Base-by-base conservation (phyloP, 306 rosid species). In the Pachyrhizus erosus region DNA sequence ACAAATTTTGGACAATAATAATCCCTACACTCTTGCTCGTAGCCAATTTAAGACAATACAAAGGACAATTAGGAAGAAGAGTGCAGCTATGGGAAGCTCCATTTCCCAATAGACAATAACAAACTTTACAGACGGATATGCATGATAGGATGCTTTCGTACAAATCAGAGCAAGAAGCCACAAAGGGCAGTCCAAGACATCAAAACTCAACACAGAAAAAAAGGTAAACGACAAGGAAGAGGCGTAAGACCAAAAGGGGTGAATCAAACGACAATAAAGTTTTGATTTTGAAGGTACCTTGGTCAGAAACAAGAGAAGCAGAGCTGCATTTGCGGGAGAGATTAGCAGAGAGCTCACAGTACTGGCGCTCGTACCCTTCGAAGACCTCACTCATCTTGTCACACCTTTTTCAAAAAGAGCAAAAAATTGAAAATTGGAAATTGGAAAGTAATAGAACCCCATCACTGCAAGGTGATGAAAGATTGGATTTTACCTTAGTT, bases 311-410 rank as follows among this genome's bases (percentile, higher is more conserved):
- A 88, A 82, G 88, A 68, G 92, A 76, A 3, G 87, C 60, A 2
- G 97, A 89, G 87, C 77, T 88, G 72, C 94, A 93, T 91, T 93
- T 93, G 24, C 97, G 89, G 1, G 98, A 87, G 72, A 93, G 92
- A 81, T 90, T 91, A 51, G 94, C 93, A 46, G 98, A 93, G 81
- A 93, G 98, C 77, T 93, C 98, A 54, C 97, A 93, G 90, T 91
- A 93, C 81, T 93, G 98, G 64, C 98, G 97, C 86, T 93, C 98
- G 82, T 93, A 93, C 23, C 98, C 97, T 88, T 93, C 93, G 73
- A 91, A 93, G 9, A 93, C 97, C 70, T 87, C 89, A 60, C 98
- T 93, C 98, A 93, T 93, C 52, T 83, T 54, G 37, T 46, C 34
- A 17, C 76, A 23, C 68, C 82, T 76, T 77, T 45, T 65, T 1